Conservation (phyloP, 2,329 filamentous ascomycete genomes). For the Fusarium tanahbumbuense region DNA sequence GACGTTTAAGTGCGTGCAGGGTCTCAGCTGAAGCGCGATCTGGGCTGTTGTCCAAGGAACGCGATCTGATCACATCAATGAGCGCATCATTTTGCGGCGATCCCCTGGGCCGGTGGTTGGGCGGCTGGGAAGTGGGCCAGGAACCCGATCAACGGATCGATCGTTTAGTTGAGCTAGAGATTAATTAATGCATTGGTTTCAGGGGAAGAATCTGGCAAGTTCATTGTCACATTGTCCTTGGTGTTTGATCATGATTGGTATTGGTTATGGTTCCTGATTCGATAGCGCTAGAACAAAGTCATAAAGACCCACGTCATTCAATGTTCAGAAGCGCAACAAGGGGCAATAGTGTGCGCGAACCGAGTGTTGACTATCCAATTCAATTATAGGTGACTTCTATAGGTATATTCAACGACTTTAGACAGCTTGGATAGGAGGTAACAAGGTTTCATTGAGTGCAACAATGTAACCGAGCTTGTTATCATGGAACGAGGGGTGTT, state of each 20-base stretch:
- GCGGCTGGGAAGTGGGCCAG: constrained; percentile 17
- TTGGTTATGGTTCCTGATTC: background rate
- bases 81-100: constrained; percentile 31
- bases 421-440: no score
- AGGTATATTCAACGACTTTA: background rate
- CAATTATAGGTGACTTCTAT: no score
- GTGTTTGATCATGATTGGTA: background rate
- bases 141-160: constrained; percentile 10
- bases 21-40: constrained; percentile 19
- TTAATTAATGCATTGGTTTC: background rate
- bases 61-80: constrained; percentile 25
- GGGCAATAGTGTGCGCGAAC: background rate
- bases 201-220: background rate
- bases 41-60: constrained; percentile 33
- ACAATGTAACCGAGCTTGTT: no score
- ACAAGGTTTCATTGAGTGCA: no score
- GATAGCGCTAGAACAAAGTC: background rate
- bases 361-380: no score
- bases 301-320: background rate
- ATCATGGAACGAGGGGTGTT: no score
- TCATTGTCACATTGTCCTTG: background rate
- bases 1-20: constrained; percentile 29
- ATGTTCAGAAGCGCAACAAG: no score
- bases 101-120: constrained; percentile 3
- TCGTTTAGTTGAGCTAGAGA: background rate